phyloP scores from a whole-genome alignment of 352 stramenopile species.

The Phytophthora sansomeana region DNA sequence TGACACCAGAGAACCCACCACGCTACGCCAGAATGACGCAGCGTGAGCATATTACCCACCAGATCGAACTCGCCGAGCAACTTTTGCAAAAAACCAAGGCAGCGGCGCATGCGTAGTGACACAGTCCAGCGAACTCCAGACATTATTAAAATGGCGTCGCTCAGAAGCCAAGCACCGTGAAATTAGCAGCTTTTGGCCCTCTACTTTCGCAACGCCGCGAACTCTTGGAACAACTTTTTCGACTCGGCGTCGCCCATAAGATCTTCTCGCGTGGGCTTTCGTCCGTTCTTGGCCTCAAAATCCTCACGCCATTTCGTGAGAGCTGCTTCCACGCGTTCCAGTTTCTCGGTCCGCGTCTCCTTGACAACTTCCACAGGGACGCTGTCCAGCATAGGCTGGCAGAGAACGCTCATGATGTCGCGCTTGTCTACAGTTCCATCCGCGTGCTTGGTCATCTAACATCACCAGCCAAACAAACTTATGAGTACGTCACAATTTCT shows the following conservation, averaged over 20 bases:
- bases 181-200: slow-evolving; percentile 7
- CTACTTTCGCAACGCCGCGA: slow-evolving; percentile 76
- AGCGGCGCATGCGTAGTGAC: slow-evolving; percentile 40
- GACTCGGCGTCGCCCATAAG: slow-evolving; percentile 65
- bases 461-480: slow-evolving; percentile 7
- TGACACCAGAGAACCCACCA: slow-evolving; percentile 51
- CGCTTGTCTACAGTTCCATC: slow-evolving; percentile 67
- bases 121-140: not conserved
- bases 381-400: slow-evolving; percentile 78
- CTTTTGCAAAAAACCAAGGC: slow-evolving; percentile 71
- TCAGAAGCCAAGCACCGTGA: slow-evolving; percentile 5
- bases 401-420: slow-evolving; percentile 88
- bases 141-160: slow-evolving; percentile 3
- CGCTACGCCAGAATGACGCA: slow-evolving; percentile 76
- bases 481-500: slow-evolving; percentile 6
- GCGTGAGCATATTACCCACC: slow-evolving; percentile 63
- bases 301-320: slow-evolving; percentile 71
- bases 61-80: slow-evolving; percentile 62
- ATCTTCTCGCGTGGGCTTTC: slow-evolving; percentile 70
- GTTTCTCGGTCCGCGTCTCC: slow-evolving; percentile 69
- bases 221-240: slow-evolving; percentile 76
- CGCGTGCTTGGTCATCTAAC: slow-evolving; percentile 71
- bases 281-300: slow-evolving; percentile 62
- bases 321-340: slow-evolving; percentile 61
- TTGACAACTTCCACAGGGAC: slow-evolving; percentile 52